A percentile compares a stretch with the other conserved stretches of the same genome.
Conservation (phyloP, 441 rosid species). For the Syzygium syzygioides region DNA sequence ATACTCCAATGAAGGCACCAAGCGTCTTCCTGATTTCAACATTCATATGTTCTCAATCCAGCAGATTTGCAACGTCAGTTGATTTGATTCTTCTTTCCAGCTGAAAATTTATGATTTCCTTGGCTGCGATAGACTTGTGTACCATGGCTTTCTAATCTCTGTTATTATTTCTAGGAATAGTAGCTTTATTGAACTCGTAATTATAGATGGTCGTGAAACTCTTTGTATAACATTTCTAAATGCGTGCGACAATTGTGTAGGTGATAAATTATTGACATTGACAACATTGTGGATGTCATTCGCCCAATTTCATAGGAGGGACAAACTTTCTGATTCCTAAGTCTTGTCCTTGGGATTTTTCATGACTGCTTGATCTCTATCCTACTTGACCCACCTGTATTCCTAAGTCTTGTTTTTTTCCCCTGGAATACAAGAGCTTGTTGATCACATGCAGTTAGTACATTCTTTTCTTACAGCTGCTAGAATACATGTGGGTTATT, state of each 20-base stretch:
- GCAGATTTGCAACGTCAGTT: neutral
- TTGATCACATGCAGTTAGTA: neutral
- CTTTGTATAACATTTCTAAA: neutral
- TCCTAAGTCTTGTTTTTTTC: neutral
- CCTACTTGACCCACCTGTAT: neutral
- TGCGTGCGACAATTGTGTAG: neutral
- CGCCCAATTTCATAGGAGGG: neutral
- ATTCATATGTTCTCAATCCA: neutral
- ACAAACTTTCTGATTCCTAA: neutral
- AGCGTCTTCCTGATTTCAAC: neutral
- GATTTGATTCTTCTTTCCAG: neutral
- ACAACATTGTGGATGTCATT: neutral
- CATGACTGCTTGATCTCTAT: neutral
- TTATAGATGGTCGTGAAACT: neutral
- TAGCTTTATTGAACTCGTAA: neutral
- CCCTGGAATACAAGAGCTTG: neutral
- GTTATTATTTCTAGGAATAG: neutral
- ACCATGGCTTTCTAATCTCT: neutral
- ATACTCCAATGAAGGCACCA: conserved; percentile 37
- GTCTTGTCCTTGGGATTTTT: neutral
- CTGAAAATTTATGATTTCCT: neutral
- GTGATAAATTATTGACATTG: neutral
- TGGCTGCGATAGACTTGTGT: neutral
- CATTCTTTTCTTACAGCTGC: neutral
- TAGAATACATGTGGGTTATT: neutral